Evolutionary conservation across 306 rosid species (phyloP).

Genomic region (Sicyos baderoa): DNA sequence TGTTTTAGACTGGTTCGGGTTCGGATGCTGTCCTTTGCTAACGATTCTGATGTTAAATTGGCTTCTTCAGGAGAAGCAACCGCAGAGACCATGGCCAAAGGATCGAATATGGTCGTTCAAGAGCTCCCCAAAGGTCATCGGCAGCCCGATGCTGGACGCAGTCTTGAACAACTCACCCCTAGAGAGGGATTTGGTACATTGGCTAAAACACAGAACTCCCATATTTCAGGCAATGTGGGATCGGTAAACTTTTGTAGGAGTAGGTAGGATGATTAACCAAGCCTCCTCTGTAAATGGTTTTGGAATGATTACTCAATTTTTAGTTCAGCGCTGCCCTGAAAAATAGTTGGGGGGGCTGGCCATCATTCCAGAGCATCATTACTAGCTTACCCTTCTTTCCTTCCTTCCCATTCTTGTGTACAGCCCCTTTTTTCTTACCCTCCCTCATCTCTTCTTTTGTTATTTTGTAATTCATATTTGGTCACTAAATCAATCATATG

Average conservation of each 20-base stretch:
- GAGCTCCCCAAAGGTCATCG: constrained; percentile 54
- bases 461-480: constrained; percentile 18
- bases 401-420: constrained; percentile 21
- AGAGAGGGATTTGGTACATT: constrained; percentile 89
- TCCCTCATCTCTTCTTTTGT: neutral
- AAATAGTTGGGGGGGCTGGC: constrained; percentile 3
- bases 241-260: constrained; percentile 47
- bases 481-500: constrained; percentile 2
- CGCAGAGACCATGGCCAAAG: constrained; percentile 88
- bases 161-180: constrained; percentile 45
- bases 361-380: constrained; percentile 19
- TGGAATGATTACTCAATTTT: constrained; percentile 37
- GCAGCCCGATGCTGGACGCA: constrained; percentile 92
- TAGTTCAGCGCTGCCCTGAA: constrained; percentile 36
- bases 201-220: constrained; percentile 87
- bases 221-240: constrained; percentile 79
- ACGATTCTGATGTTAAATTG: neutral
- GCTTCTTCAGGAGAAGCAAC: constrained; percentile 67
- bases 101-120: constrained; percentile 89
- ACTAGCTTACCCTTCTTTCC: neutral
- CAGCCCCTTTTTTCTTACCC: neutral
- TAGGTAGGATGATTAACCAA: constrained; percentile 34
- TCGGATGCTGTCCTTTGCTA: too few species aligned
- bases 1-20: too few species aligned
- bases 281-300: constrained; percentile 22